These are phyloP conservation scores for Sugiyamaella lignohabitans DNA, from an alignment of 805 yeast genomes.

Conservation along the genomic window DNA sequence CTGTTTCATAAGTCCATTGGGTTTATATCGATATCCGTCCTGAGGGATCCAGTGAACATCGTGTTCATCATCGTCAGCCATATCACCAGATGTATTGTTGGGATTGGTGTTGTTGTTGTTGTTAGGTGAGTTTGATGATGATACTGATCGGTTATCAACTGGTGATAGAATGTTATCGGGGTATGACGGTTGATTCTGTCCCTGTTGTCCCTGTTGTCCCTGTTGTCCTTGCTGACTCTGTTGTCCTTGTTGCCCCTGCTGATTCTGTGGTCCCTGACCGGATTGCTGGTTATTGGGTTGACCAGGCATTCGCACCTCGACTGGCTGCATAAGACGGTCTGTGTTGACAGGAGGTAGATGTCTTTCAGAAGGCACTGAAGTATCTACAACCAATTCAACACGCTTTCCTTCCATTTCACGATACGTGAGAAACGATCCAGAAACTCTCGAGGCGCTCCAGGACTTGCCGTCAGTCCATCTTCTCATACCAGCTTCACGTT, in stretches of 20 bases:
- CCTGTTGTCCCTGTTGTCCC: neutral
- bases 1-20: slow-evolving; percentile 57
- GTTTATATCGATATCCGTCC: slow-evolving; percentile 38
- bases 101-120: neutral
- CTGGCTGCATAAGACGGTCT: neutral
- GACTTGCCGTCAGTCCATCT: slow-evolving; percentile 74
- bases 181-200: neutral
- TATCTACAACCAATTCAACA: slow-evolving; percentile 17
- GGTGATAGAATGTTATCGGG: slow-evolving; percentile 13
- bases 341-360: too few species aligned
- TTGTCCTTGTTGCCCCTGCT: slow-evolving; percentile 6
- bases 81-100: slow-evolving; percentile 2
- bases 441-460: slow-evolving; percentile 69
- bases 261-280: neutral
- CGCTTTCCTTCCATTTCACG: slow-evolving; percentile 47
- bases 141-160: neutral
- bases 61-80: slow-evolving; percentile 7
- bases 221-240: neutral
- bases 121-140: neutral
- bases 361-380: neutral
- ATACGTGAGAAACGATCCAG: slow-evolving; percentile 56
- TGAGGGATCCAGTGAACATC: slow-evolving; percentile 15
- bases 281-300: neutral
- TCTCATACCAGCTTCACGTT: slow-evolving; percentile 60
- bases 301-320: neutral